These are phyloP conservation scores for Naganishia cerealis DNA, from an alignment of 1,284 basidiomycete genomes.

Conservation along the genomic window DNA sequence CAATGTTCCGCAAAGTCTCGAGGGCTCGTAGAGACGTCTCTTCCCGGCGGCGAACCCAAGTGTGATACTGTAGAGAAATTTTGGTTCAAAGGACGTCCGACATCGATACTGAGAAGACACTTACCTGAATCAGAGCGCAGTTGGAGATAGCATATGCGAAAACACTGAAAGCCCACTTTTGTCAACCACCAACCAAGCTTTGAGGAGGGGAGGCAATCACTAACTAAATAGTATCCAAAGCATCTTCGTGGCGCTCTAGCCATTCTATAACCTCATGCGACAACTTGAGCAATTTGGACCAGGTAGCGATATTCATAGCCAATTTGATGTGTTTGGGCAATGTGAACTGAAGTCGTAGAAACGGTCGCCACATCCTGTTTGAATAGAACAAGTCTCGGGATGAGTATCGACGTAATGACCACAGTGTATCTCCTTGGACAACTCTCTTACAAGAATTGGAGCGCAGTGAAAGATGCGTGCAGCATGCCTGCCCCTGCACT, in stretches of 20 bases:
- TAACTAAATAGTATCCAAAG: slow-evolving; percentile 78
- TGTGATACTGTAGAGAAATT: slow-evolving; percentile 70
- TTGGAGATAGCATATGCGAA: slow-evolving; percentile 85
- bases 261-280: slow-evolving; percentile 82
- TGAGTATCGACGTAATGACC: slow-evolving; percentile 34
- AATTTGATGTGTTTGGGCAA: slow-evolving; percentile 83
- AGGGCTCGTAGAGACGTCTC: slow-evolving; percentile 70
- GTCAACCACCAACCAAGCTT: background rate
- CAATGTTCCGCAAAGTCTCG: slow-evolving; percentile 74
- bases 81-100: slow-evolving; percentile 2
- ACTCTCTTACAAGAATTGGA: slow-evolving; percentile 59
- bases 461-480: slow-evolving; percentile 79
- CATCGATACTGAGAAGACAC: slow-evolving; percentile 35
- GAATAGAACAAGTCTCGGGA: slow-evolving; percentile 43
- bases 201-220: too few species aligned
- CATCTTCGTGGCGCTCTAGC: slow-evolving; percentile 74
- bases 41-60: slow-evolving; percentile 81
- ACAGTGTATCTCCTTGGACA: background rate
- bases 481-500: slow-evolving; percentile 64
- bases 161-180: slow-evolving; percentile 47
- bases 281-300: slow-evolving; percentile 70
- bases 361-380: slow-evolving; percentile 72
- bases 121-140: slow-evolving; percentile 83
- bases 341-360: slow-evolving; percentile 88
- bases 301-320: slow-evolving; percentile 72